Evolutionary conservation across 2,329 filamentous ascomycete genomes (phyloP), one percentile per base, ranked within the genome.

Genomic region (Setomelanomma holmii): DNA sequence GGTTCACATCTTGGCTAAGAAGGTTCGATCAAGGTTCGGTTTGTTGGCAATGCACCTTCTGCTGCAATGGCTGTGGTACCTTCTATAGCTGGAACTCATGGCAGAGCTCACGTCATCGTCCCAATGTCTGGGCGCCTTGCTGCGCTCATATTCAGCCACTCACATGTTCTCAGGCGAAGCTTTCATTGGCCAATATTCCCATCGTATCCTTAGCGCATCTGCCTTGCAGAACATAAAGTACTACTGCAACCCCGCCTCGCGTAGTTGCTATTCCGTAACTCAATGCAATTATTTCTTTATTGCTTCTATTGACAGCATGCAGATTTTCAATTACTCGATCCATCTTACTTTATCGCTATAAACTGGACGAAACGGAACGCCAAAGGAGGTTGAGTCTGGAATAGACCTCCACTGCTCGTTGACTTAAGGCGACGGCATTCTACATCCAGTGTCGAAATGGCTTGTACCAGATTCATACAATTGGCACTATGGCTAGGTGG

Each of bases 181-280:
- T 45, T 20, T 33, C 27, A 60, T 60, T 60, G 52, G 55, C 40
- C 42, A 19, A 5, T 8, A 38, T 47, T 45, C 38, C n/a, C 33
- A 14, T 19, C 36, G 20, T 46, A 38, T 7, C n/a, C 23, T 22
- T 38, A 46, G 42, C 40, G 27, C 20, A 34, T n/a, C 34, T 17
- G 19, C 23, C 19, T 39, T 40, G 40, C 47, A 40, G 20, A 20
- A 42, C 27, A 11, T 16, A 27, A 35, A 44, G 42, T 42, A 44
- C 21, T 36, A 40, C 22, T 24, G 24, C 34, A 40, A 24, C 43
- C 34, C 42, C 35, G 5, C 16, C 11, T 23, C 20, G 14, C 17
- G 17, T 8, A 43, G 16, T 11, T n/a, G 17, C 33, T 16, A 36
- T 36, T 36, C 14, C n/a, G 8, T n/a, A 16, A 4, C 12, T 4